phyloP scores from a whole-genome alignment of 352 stramenopile genomes.

The Globisporangium spinosum region DNA sequence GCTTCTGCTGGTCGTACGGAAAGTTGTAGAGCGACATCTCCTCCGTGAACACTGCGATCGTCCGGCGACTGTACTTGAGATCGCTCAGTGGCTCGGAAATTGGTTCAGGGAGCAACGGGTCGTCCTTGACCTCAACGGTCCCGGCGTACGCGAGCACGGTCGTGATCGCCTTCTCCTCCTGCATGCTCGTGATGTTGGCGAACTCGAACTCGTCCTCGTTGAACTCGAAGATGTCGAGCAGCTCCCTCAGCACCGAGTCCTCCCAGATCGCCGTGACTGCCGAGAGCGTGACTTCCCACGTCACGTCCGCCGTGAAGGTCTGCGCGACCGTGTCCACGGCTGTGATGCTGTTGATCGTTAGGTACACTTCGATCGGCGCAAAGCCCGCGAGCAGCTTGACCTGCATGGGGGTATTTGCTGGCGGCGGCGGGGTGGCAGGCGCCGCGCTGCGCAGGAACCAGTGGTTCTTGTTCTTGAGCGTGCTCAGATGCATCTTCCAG shows the following conservation, averaged over 20 bases:
- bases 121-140: constrained; percentile 22
- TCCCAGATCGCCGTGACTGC: constrained; percentile 38
- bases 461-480: constrained; percentile 34
- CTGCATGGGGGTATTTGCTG: constrained; percentile 5
- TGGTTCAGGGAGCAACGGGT: constrained; percentile 22
- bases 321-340: constrained; percentile 42
- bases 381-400: constrained; percentile 35
- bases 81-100: constrained; percentile 27
- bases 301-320: constrained; percentile 46
- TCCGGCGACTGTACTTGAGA: constrained; percentile 35
- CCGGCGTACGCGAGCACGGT: constrained; percentile 29
- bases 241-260: constrained; percentile 35
- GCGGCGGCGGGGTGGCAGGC: background rate
- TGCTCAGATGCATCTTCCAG: constrained; percentile 57
- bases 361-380: constrained; percentile 29
- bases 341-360: constrained; percentile 38
- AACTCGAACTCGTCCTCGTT: constrained; percentile 42
- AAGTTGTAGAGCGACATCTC: constrained; percentile 58
- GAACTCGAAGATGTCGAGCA: constrained; percentile 40
- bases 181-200: constrained; percentile 35
- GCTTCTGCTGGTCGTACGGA: constrained; percentile 57
- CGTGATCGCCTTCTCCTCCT: constrained; percentile 31
- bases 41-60: constrained; percentile 46
- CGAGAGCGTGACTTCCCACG: constrained; percentile 39
- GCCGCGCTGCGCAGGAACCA: constrained; percentile 39